These are phyloP conservation scores for Trifolium fragiferum DNA, from an alignment of 306 rosid species.

Conservation along the genomic window DNA sequence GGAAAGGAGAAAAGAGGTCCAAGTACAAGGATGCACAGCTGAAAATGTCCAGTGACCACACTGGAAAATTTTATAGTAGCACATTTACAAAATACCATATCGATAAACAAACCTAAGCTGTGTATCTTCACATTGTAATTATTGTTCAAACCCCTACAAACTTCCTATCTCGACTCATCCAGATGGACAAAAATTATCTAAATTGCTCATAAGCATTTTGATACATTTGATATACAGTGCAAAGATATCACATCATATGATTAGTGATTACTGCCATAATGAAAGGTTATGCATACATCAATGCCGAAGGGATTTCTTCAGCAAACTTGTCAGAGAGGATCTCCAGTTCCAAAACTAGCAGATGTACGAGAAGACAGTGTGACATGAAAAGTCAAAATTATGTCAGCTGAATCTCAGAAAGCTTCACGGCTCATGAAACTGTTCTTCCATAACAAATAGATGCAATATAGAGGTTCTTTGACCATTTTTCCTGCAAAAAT, in stretches of 20 bases:
- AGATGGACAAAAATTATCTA: constrained; percentile 46
- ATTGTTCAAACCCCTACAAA: constrained; percentile 61
- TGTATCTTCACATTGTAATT: constrained; percentile 61
- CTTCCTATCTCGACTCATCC: constrained; percentile 44
- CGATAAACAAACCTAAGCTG: constrained; percentile 50
- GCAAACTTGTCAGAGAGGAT: constrained; percentile 44
- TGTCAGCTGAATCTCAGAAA: constrained; percentile 46
- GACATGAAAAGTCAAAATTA: constrained; percentile 41
- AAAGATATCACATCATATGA: constrained; percentile 57
- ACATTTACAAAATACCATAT: constrained; percentile 51
- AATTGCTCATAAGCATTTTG: constrained; percentile 49
- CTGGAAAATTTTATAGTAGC: constrained; percentile 48
- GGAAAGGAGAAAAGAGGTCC: constrained; percentile 35
- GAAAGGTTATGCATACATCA: constrained; percentile 68
- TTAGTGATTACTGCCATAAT: constrained; percentile 57
- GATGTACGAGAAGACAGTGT: constrained; percentile 37
- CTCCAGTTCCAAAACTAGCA: constrained; percentile 46
- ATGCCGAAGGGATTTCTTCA: constrained; percentile 52
- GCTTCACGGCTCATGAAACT: constrained; percentile 65
- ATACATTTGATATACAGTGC: constrained; percentile 67
- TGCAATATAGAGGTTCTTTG: constrained; percentile 84
- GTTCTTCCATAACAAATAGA: constrained; percentile 95
- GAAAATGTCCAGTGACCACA: constrained; percentile 50
- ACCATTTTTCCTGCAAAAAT: constrained; percentile 89
- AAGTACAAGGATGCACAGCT: constrained; percentile 56